Evolutionary conservation across 2,329 filamentous ascomycete genomes (phyloP), one percentile per base, ranked within the genome.

Genomic region (Hypocrella siamensis): DNA sequence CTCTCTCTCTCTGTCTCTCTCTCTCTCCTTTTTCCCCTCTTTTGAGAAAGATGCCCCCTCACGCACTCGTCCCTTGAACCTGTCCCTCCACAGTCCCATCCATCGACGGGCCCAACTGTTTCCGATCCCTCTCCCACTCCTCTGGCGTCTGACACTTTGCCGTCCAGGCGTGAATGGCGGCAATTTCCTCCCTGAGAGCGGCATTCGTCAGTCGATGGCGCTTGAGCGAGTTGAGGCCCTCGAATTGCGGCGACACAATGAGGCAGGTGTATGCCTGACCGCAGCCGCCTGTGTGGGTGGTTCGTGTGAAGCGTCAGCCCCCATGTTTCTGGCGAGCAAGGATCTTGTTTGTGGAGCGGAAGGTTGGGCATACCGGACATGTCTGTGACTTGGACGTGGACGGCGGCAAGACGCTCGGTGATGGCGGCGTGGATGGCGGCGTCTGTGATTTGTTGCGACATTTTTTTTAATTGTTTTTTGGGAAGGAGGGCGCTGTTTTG

Each of bases 131-230:
- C 58, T 82, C 72, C 75, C 80, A 93, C 61, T 94, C 83, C 46
- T 85, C 82, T 1, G 83, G 82, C 7, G 86, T 94, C 60, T 85
- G 80, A 54, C 86, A 93, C 58, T 85, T 92, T 18, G 85, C 83
- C 34, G 83, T 92, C 86, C 86, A 94, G 25, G 86, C 86, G 61
- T 94, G 86, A 45, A 94, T 93, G 41, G 70, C 72, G 12, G 82
- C 81, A 52, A 94, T 93, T 59, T 94, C 85, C 29, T 77, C 70
- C 60, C 85, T 88, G 45, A 94, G 64, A 5, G 75, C 75, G 12
- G 68, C 68, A 57, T 94, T 93, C 44, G 93, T 85, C 39, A 92
- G 67, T 27, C 86, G 75, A 57, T 93, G 83, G 35, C 86, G 71
- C 51, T 84, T 84, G 35, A 94, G 72, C 32, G 81, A 81, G 48